These are phyloP conservation scores for Ophiostoma sp. DNA, from an alignment of 2,329 filamentous ascomycete species.

Conservation along the genomic window DNA sequence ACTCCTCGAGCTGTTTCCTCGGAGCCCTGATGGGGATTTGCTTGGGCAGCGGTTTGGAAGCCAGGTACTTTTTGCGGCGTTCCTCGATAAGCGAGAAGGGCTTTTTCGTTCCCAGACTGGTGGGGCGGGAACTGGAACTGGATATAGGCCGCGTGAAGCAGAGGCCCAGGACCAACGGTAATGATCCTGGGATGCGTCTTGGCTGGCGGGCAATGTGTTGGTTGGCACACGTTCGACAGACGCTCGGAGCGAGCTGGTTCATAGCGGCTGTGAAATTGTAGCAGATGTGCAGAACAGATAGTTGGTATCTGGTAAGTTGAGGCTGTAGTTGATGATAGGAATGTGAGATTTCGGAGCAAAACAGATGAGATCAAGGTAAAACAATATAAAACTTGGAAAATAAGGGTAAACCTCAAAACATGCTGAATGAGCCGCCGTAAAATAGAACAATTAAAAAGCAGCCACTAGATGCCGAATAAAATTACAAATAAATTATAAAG, in stretches of 20 bases:
- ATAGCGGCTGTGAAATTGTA: not conserved
- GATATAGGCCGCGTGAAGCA: not conserved
- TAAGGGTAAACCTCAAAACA: not conserved
- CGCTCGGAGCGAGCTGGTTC: not conserved
- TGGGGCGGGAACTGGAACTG: not conserved
- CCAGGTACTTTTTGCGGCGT: not conserved
- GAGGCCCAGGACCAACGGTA: not conserved
- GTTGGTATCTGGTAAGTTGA: not conserved
- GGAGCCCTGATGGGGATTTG: not conserved
- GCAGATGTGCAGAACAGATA: not conserved
- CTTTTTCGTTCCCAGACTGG: not conserved
- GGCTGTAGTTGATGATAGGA: not conserved
- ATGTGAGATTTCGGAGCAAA: not conserved
- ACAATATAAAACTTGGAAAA: not conserved
- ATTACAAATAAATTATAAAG: not conserved
- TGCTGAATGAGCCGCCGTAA: not conserved
- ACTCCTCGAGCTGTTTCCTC: not conserved
- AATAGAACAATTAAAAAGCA: not conserved
- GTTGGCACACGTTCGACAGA: conserved; percentile 8
- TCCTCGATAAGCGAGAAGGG: not conserved
- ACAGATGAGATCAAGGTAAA: not conserved
- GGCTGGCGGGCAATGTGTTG: not conserved
- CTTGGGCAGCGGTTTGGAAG: not conserved
- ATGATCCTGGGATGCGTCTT: not conserved
- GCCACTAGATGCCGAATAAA: not conserved